These are phyloP conservation scores for Cladophialophora psammophila DNA, from an alignment of 2,329 filamentous ascomycete species.

Conservation along the genomic window DNA sequence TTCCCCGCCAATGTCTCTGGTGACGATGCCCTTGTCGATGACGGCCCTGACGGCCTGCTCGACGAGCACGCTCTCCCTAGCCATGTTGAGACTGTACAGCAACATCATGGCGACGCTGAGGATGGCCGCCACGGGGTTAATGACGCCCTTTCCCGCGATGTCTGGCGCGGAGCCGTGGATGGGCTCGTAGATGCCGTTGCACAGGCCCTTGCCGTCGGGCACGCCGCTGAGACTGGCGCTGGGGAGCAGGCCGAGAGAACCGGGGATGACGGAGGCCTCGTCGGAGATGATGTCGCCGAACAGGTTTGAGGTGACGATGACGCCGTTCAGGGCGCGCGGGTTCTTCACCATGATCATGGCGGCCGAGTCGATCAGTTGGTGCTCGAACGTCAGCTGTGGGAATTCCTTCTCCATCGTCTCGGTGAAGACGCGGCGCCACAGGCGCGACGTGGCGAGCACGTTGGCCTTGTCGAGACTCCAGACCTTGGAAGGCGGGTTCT, in stretches of 20 bases:
- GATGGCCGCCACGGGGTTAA: constrained; percentile 91
- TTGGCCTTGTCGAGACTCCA: constrained; percentile 96
- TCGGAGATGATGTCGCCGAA: constrained; percentile 97
- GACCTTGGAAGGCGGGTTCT: constrained; percentile 77
- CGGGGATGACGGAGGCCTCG: constrained; percentile 93
- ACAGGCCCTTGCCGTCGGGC: constrained; percentile 68
- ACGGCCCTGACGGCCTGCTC: constrained; percentile 81
- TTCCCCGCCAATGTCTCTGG: constrained; percentile 83
- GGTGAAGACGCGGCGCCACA: constrained; percentile 87
- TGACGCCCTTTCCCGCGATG: constrained; percentile 88
- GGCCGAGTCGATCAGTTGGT: constrained; percentile 95
- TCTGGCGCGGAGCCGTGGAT: constrained; percentile 96
- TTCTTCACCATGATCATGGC: constrained; percentile 98
- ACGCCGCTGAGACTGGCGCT: constrained; percentile 86
- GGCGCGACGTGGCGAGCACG: constrained; percentile 84
- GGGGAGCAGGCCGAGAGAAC: constrained; percentile 84
- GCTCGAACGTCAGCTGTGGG: constrained; percentile 80
- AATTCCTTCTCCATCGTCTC: constrained; percentile 90
- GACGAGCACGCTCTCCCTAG: constrained; percentile 77
- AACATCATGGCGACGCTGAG: constrained; percentile 96
- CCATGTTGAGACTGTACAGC: constrained; percentile 85
- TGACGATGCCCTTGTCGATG: constrained; percentile 79
- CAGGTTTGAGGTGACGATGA: constrained; percentile 90
- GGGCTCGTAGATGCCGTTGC: constrained; percentile 96
- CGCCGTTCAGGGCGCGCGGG: constrained; percentile 83